These are phyloP conservation scores for Fusarium sp. DNA, from an alignment of 2,329 filamentous ascomycete genomes.

Conservation along the genomic window DNA sequence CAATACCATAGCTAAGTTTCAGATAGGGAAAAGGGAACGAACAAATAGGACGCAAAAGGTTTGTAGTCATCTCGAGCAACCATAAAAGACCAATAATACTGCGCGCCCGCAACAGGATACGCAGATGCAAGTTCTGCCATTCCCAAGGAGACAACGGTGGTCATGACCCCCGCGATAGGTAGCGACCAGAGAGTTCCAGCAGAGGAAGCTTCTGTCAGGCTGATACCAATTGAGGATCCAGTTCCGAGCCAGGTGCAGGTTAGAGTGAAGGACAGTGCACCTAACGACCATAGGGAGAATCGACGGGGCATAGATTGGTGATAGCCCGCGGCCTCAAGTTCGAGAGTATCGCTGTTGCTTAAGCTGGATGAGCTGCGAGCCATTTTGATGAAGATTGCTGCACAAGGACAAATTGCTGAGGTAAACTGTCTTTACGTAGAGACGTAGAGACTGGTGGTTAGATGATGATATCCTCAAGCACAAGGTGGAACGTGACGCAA, in stretches of 20 bases:
- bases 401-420: background rate
- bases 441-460: background rate
- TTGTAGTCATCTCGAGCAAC: slow-evolving; percentile 44
- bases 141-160: slow-evolving; percentile 46
- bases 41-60: slow-evolving; percentile 48
- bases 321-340: slow-evolving; percentile 53
- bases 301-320: slow-evolving; percentile 51
- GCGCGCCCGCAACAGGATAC: slow-evolving; percentile 49
- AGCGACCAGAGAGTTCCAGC: slow-evolving; percentile 51
- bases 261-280: slow-evolving; percentile 51
- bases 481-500: background rate
- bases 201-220: slow-evolving; percentile 47
- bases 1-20: accelerated
- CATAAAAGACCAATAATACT: slow-evolving; percentile 51
- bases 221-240: slow-evolving; percentile 51
- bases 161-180: slow-evolving; percentile 49
- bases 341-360: slow-evolving; percentile 45
- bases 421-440: background rate
- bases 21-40: accelerated
- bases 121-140: slow-evolving; percentile 50
- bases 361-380: background rate
- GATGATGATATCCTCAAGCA: background rate
- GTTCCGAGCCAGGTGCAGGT: slow-evolving; percentile 53
- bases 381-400: background rate
- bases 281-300: slow-evolving; percentile 49